phyloP scores from a whole-genome alignment of 208 protist species.

The Sergeia podlipaevii region DNA sequence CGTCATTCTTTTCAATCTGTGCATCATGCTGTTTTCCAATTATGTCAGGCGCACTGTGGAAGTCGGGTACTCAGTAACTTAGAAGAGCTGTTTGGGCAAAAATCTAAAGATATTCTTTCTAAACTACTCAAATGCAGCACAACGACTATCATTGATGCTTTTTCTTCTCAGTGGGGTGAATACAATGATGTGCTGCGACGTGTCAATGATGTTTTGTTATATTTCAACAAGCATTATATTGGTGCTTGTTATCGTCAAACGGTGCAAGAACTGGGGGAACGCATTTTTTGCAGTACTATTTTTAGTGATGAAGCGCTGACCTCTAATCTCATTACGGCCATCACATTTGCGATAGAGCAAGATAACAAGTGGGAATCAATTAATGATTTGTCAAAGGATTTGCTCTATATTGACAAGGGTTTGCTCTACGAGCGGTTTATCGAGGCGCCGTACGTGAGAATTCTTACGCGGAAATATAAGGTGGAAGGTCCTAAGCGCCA shows the following conservation, averaged over 20 bases:
- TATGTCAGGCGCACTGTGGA: conserved; percentile 53
- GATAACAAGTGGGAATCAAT: too few species aligned
- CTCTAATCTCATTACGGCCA: too few species aligned
- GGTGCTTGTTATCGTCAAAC: conserved; percentile 21
- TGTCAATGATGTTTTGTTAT: conserved; percentile 51
- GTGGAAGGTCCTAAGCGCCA: too few species aligned
- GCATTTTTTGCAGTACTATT: conserved; percentile 33
- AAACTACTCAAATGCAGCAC: conserved; percentile 14
- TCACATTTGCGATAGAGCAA: too few species aligned
- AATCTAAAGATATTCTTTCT: conserved; percentile 25
- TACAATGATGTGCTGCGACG: conserved; percentile 41
- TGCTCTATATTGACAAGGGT: too few species aligned
- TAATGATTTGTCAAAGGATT: too few species aligned
- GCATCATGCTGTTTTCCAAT: conserved; percentile 69
- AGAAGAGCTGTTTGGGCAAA: conserved; percentile 26
- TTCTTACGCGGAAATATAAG: too few species aligned
- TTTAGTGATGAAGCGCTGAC: conserved; percentile 12
- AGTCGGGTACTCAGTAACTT: conserved; percentile 33
- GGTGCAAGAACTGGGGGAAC: conserved; percentile 41
- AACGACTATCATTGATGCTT: conserved; percentile 25
- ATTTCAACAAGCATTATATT: conserved; percentile 60
- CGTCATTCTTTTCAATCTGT: conserved; percentile 71
- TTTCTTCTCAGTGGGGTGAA: conserved; percentile 39
- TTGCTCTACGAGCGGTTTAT: too few species aligned
- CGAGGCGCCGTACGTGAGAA: too few species aligned